Base-by-base conservation (phyloP, 345 rosid genomes). In the Salix arbutifolia region DNA sequence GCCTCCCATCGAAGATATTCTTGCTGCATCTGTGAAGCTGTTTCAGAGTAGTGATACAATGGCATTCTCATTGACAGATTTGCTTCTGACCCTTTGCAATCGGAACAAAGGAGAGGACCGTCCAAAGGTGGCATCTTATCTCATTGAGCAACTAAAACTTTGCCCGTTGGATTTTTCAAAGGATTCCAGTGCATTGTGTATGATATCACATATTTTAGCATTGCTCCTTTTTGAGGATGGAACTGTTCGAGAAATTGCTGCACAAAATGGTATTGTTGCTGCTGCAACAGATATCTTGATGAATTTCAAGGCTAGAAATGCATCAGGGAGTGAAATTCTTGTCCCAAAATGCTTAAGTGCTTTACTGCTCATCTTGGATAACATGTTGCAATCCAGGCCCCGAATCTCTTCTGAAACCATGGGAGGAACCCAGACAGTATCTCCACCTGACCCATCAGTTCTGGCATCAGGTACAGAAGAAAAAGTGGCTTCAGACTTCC, bases 31-130 rank as follows among this genome's bases (percentile, higher is more conserved):
- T 21, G 83, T 90, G 77, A 95, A 95, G 77, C 81, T 95, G 83
- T 90, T 88, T 69, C 97, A 89, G 75, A 86, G 90, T 80, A 86
- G 88, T 83, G 94, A 91, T 82, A 80, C 89, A 56, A 74, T 89
- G 82, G 90, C 94, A 64, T 95, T 93, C 88, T 85, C 97, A 17
- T 83, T 95, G 85, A 83, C 93, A 21, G 99, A 95, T 86, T 88
- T 95, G 86, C 89, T 93, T 67, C 90, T 89, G 85, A 89, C 97
- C 23, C 91, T 95, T 33, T 91, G 97, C 90, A 89, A 86, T 81
- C 90, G 96, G 68, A 93, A 88, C 83, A 93, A 91, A 86, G 97
- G 99, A 77, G 96, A 88, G 83, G 99, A 91, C 65, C 92, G 98
- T 73, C 83, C 89, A 8, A 91, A 79, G 86, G 94, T 95, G 38